A percentile compares a stretch with the other conserved stretches of the same genome.
These are phyloP conservation scores for Hsuehochloa calcarea DNA, from an alignment of 176 grass and related monocot species.

Conservation along the genomic window DNA sequence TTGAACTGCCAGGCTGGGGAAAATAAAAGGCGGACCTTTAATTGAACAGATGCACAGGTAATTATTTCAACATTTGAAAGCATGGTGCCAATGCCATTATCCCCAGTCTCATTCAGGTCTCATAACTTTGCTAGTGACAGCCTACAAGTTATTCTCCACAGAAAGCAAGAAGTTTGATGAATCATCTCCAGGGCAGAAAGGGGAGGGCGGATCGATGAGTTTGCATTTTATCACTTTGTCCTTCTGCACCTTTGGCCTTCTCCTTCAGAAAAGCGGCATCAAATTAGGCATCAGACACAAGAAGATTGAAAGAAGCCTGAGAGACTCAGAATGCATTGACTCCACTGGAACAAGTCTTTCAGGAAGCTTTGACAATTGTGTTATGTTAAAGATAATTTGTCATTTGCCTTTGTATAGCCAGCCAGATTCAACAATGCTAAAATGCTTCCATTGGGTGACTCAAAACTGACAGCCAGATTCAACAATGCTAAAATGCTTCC, in stretches of 20 bases:
- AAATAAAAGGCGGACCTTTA: background rate
- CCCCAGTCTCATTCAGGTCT: background rate
- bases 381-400: background rate
- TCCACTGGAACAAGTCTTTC: background rate
- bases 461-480: background rate
- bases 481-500: background rate
- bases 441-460: background rate
- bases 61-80: background rate
- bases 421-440: background rate
- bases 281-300: background rate
- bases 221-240: too few species aligned
- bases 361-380: background rate
- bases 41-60: background rate
- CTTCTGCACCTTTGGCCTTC: background rate
- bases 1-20: background rate
- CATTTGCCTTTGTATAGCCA: background rate
- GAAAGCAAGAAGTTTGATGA: background rate
- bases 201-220: background rate
- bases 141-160: background rate
- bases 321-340: background rate
- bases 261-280: background rate
- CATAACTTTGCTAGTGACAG: background rate
- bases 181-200: background rate
- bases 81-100: background rate
- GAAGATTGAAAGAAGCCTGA: background rate